Evolutionary conservation across 176 grass and related monocot genomes (phyloP).

Genomic region (Panicum miliaceum): DNA sequence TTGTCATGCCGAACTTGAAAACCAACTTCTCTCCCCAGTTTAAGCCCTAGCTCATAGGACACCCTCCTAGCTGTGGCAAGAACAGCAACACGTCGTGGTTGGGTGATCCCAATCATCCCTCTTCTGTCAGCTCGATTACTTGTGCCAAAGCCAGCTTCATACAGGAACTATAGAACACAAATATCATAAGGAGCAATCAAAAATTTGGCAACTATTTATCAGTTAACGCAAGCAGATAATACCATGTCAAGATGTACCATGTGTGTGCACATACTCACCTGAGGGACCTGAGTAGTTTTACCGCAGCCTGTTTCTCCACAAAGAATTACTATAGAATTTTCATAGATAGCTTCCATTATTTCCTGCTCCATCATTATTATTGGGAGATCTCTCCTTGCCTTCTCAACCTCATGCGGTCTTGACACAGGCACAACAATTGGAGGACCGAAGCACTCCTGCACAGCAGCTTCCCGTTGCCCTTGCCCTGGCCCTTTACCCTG

Average conservation of each 20-base stretch:
- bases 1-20: conserved; percentile 99
- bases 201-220: conserved; percentile 4
- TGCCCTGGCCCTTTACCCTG: conserved; percentile 54
- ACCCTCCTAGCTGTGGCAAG: conserved; percentile 90
- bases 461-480: conserved; percentile 34
- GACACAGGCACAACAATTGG: conserved; percentile 80
- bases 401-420: conserved; percentile 80
- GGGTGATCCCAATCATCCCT: conserved; percentile 94
- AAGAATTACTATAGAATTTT: conserved; percentile 87
- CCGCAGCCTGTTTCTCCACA: conserved; percentile 98
- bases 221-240: conserved; percentile 30
- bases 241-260: conserved; percentile 42
- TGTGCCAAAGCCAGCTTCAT: conserved; percentile 95
- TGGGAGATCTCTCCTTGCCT: conserved; percentile 84
- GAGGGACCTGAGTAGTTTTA: conserved; percentile 97
- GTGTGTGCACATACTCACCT: conserved; percentile 56
- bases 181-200: conserved; percentile 9
- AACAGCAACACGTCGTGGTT: conserved; percentile 94
- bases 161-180: conserved; percentile 70
- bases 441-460: conserved; percentile 54
- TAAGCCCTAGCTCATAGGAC: conserved; percentile 86
- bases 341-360: conserved; percentile 99
- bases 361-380: conserved; percentile 99
- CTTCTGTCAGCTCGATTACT: conserved; percentile 72
- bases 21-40: conserved; percentile 84